Evolutionary conservation across 2,329 filamentous ascomycete species (phyloP), one percentile per base, ranked within the genome.

Genomic region (Claviceps sp.): DNA sequence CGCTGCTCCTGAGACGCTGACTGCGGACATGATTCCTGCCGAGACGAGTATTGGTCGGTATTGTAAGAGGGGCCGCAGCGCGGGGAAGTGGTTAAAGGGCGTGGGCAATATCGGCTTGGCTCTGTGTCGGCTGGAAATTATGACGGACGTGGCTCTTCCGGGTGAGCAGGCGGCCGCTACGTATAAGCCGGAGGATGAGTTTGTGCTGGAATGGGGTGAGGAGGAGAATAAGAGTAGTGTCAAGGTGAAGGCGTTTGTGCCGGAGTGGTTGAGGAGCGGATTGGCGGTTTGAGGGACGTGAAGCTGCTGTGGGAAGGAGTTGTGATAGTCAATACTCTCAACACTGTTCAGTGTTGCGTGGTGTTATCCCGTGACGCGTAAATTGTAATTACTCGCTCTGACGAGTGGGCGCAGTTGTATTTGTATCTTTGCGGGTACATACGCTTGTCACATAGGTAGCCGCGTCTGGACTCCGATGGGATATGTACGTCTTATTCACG

Each of bases 41-140:
- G 69, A 71, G 52, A 73, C 70, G 49, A 75, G 67, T 53, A 80
- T 82, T 58, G 73, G 70, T 1, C 70, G 75, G 19, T 66, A 68
- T 14, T 76, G 64, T 57, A 77, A 76, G 68, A 75, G 73, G 65
- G 77, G 84, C 62, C 81, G 89, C 59, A 84, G 82, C 56, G 82
- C 85, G 0, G 93, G 91, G 44, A 95, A 87, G 64, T 90, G 87
- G 72, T 73, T 97, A 50, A 73, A 72, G 37, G 85, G 87, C 0
- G 73, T 91, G 14, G 91, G 90, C 1, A 95, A 96, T 63, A 70
- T 97, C 34, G 93, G 93, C 1, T 73, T 98, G 50, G 91, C 83
- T 2, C 70, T 96, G 58, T 96, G 91, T 64, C 81, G 91, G 26
- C 69, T 97, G 59, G 89, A 95, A 70, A 83, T 84, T 64, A 96